Conservation (phyloP, 371 early-diverging fungal genomes). For the Actinomucor elegans region DNA sequence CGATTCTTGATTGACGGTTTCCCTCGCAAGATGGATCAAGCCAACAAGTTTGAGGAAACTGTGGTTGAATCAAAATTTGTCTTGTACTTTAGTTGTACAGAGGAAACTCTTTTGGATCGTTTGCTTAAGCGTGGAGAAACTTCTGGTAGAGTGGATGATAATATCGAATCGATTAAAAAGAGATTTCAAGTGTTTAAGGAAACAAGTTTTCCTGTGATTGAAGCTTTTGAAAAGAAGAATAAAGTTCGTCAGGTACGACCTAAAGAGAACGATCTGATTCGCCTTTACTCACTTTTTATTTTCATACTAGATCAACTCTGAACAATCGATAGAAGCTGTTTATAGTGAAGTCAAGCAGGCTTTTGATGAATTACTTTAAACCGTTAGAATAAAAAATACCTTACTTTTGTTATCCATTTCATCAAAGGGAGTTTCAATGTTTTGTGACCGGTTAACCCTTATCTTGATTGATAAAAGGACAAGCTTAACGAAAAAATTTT, state of each 20-base stretch:
- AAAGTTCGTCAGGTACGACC: conserved; percentile 76
- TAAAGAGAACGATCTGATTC: too few relatives aligned
- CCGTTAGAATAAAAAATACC: too few relatives aligned
- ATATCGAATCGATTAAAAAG: conserved; percentile 91
- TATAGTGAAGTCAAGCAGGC: conserved; percentile 53
- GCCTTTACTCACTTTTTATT: too few relatives aligned
- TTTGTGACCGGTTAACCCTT: too few relatives aligned
- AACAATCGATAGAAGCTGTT: conserved; percentile 53
- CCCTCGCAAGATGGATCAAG: conserved; percentile 93
- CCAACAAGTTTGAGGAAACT: conserved; percentile 80
- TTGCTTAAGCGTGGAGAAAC: conserved; percentile 88
- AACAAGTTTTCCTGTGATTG: conserved; percentile 86
- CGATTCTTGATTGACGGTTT: conserved; percentile 94
- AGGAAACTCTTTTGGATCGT: conserved; percentile 79
- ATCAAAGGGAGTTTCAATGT: too few relatives aligned
- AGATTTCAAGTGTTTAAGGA: conserved; percentile 85
- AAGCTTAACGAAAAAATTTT: conserved; percentile 1
- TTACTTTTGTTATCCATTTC: too few relatives aligned
- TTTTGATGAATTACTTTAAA: conserved; percentile 29
- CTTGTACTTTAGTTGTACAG: conserved; percentile 88
- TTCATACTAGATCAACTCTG: conserved; percentile 55
- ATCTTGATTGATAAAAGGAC: too few relatives aligned
- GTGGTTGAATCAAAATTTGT: conserved; percentile 68
- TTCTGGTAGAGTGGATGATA: conserved; percentile 90
- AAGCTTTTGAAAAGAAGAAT: conserved; percentile 62